Base-by-base conservation (phyloP, 1,139 yeast species). In the Pichia sp. region DNA sequence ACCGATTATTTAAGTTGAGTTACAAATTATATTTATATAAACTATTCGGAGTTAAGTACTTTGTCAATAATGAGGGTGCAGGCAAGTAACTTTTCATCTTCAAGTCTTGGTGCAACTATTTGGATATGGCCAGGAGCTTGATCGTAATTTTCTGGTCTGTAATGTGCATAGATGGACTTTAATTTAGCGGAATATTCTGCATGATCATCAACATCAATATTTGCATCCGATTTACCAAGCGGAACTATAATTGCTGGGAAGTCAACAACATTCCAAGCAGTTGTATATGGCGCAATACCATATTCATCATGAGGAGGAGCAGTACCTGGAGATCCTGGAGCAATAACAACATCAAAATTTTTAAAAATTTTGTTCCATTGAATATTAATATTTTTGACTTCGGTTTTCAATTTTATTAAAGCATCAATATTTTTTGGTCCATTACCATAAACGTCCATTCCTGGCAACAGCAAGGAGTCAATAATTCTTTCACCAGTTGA, bases 261-360 rank as follows among this genome's bases (percentile, higher is more conserved):
- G 57, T 81, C 87, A 53, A 80, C 63, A 44, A 80, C 58, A 60
- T 80, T 81, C 71, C 78, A 82, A 53, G 81, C 71, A 0, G 85
- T 64, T 10, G 87, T 81, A 66, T 82, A 82, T 40, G 74, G 72
- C 41, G 76, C 80, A 16, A 81, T 78, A 39, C 61, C 62, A 33
- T 55, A 55, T 28, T 52, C 48, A 27, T 53, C 51, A 42, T 59
- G 52, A 40, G 71, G 73, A 25, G 89, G 87, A 4, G 94, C 87
- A 38, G 81, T 84, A 47, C 82, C 82, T 48, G 75, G 75, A 58
- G 80, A 79, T 4, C 78, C 71, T 35, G 94, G 94, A 42, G 81
- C 69, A 39, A 85, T 64, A 45, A 85, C 69, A 56, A 80, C 76
- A 57, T 85, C 92, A 39, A 82, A 73, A 38, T 75, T 73, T 53